phyloP scores from a whole-genome alignment of 2,329 filamentous ascomycete species.

The Pseudogymnoascus verrucosus region DNA sequence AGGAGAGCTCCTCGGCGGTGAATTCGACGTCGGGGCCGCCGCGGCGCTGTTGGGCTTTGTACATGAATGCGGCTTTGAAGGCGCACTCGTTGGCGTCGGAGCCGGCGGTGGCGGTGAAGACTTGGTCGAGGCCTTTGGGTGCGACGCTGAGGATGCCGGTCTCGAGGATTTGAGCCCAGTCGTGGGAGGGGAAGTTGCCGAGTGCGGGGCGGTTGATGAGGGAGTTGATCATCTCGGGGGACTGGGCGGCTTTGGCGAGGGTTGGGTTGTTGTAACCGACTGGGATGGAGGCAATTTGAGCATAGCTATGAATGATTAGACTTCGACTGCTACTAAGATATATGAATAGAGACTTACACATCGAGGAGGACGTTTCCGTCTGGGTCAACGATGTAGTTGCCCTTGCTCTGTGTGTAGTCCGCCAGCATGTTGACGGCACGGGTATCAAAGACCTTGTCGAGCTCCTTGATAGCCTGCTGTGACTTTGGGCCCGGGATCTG shows the following conservation, averaged over 20 bases:
- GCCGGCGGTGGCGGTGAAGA: slow-evolving; percentile 72
- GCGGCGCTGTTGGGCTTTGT: slow-evolving; percentile 63
- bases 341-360: slow-evolving; percentile 32
- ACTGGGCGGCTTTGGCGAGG: slow-evolving; percentile 56
- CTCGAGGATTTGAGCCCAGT: slow-evolving; percentile 65
- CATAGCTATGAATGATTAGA: slow-evolving; percentile 43
- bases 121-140: slow-evolving; percentile 67
- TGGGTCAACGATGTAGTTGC: slow-evolving; percentile 45
- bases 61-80: slow-evolving; percentile 84
- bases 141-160: slow-evolving; percentile 65
- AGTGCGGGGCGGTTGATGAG: slow-evolving; percentile 73
- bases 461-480: slow-evolving; percentile 32
- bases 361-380: slow-evolving; percentile 43
- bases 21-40: slow-evolving; percentile 59
- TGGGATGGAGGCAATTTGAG: slow-evolving; percentile 77
- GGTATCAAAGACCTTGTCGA: slow-evolving; percentile 43
- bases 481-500: slow-evolving; percentile 32
- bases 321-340: not conserved
- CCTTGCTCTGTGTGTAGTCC: slow-evolving; percentile 43
- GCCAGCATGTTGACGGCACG: slow-evolving; percentile 45
- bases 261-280: slow-evolving; percentile 74
- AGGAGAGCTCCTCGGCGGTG: slow-evolving; percentile 57
- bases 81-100: slow-evolving; percentile 80
- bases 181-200: slow-evolving; percentile 70
- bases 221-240: slow-evolving; percentile 63